Conservation (phyloP, 257 asterid species). For the Ligustrum vulgare region DNA sequence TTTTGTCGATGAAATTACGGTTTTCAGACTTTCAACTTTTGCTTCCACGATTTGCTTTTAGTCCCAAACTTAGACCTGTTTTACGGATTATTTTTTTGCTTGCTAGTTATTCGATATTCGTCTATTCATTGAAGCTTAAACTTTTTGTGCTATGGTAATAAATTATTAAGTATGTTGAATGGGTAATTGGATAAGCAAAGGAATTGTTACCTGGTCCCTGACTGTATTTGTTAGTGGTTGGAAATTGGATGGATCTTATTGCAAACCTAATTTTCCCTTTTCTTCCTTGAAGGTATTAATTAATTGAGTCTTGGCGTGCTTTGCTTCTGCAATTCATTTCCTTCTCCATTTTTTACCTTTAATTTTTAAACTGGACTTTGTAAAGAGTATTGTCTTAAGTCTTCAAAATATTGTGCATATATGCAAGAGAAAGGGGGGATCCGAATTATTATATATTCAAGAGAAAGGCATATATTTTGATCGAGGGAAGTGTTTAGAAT, state of each 20-base stretch:
- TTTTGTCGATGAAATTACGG: background rate
- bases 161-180: background rate
- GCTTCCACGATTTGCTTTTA: background rate
- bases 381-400: background rate
- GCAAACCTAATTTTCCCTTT: background rate
- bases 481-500: background rate
- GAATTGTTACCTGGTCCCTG: too few relatives aligned
- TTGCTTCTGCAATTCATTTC: background rate
- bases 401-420: background rate
- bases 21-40: background rate
- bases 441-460: too few relatives aligned
- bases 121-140: background rate
- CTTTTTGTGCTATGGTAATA: background rate
- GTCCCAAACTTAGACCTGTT: background rate
- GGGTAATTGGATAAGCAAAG: background rate
- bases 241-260: background rate
- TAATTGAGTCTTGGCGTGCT: background rate
- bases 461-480: background rate
- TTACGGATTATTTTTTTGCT: background rate
- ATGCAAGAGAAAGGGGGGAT: too few relatives aligned
- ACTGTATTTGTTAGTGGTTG: background rate
- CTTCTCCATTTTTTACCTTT: background rate
- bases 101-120: background rate
- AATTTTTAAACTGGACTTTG: too few relatives aligned
- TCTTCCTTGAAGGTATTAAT: background rate